phyloP scores from a whole-genome alignment of 1,139 yeast genomes.

The Geotrichum histeridarum region DNA sequence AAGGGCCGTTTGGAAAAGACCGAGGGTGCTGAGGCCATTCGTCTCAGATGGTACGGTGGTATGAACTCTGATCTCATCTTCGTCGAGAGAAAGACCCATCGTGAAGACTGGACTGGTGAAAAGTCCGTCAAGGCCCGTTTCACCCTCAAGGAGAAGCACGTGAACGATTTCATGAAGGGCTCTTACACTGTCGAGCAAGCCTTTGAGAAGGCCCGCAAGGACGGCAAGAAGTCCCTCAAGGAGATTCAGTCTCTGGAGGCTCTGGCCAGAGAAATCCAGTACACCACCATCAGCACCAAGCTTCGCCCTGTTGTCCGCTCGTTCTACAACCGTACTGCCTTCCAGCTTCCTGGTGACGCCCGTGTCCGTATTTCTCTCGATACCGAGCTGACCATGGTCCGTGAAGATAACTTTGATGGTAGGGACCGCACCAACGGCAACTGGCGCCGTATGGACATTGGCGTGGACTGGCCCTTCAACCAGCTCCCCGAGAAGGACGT shows the following conservation, averaged over 20 bases:
- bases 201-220: conserved; percentile 86
- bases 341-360: conserved; percentile 98
- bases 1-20: conserved; percentile 91
- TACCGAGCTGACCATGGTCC: conserved; percentile 89
- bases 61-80: conserved; percentile 89
- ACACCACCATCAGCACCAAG: conserved; percentile 74
- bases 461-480: conserved; percentile 89
- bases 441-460: conserved; percentile 98
- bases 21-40: conserved; percentile 98
- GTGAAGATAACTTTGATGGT: conserved; percentile 96
- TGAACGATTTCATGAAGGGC: conserved; percentile 77
- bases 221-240: conserved; percentile 77
- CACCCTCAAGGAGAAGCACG: conserved; percentile 83
- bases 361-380: conserved; percentile 96
- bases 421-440: conserved; percentile 81
- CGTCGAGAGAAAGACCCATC: conserved; percentile 94
- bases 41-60: conserved; percentile 98
- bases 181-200: conserved; percentile 81
- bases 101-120: conserved; percentile 99
- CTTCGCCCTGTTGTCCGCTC: conserved; percentile 93
- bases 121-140: conserved; percentile 96
- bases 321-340: conserved; percentile 95
- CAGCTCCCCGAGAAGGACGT: conserved; percentile 81
- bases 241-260: conserved; percentile 91
- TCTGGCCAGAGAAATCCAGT: conserved; percentile 87